Evolutionary conservation across 2,329 filamentous ascomycete genomes (phyloP).

Genomic region (Cadophora luteo-olivacea): DNA sequence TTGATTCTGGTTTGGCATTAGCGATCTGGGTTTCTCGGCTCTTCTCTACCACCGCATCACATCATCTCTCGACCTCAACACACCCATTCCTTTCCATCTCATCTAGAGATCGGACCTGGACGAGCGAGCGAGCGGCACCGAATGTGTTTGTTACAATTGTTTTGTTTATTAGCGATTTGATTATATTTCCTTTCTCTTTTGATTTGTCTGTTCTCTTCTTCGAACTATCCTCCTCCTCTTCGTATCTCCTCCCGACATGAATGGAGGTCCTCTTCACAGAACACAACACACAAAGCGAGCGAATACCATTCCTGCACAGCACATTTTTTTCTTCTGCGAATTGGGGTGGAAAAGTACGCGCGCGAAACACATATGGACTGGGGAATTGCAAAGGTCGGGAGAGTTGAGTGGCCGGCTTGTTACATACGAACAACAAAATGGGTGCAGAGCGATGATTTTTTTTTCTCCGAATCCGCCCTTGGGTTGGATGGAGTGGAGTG

Average conservation of each 20-base stretch:
- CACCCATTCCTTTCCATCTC: neutral
- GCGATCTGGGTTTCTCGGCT: constrained; percentile 31
- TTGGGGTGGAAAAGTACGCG: constrained; percentile 14
- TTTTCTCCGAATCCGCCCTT: neutral
- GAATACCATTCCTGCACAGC: constrained; percentile 37
- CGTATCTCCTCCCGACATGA: constrained; percentile 4
- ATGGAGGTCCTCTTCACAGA: constrained; percentile 14
- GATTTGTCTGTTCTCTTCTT: constrained; percentile 25
- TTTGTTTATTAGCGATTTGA: constrained; percentile 40
- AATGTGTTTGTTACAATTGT: constrained; percentile 28
- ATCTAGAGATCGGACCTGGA: constrained; percentile 3
- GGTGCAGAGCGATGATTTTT: neutral
- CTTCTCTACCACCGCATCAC: constrained; percentile 21
- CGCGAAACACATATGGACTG: neutral
- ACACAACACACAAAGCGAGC: constrained; percentile 15
- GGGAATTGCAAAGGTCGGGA: constrained; percentile 3
- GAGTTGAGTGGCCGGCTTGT: constrained; percentile 4
- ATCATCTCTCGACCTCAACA: constrained; percentile 5
- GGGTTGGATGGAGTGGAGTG: neutral
- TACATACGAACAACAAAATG: constrained; percentile 8
- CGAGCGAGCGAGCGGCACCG: neutral
- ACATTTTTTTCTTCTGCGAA: constrained; percentile 20
- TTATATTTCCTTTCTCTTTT: constrained; percentile 18
- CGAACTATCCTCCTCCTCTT: neutral
- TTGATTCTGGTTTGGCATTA: constrained; percentile 36